Base-by-base conservation (phyloP, 2,329 filamentous ascomycete species). In the Beauveria bassiana region DNA sequence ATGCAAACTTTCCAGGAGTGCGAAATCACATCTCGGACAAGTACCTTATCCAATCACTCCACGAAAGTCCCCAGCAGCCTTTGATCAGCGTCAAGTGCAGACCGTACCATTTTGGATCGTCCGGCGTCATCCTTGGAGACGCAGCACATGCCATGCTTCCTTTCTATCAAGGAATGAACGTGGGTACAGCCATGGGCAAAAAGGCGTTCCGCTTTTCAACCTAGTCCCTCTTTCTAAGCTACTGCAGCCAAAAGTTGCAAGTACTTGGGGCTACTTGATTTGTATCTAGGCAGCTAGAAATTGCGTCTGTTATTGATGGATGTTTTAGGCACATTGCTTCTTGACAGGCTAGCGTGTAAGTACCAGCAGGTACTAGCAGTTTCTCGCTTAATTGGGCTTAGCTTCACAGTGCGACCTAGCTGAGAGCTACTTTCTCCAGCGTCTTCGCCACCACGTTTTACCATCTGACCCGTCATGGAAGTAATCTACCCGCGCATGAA, bases 81-180 rank as follows among this genome's bases (percentile, higher is more conserved):
- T 80, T 99, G 5, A 95, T 99, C 71, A 95, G 85, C 71, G 89
- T 99, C 70, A 98, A 96, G 75, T 97, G 93, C 77, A 83, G 83
- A n/a, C 95, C 95, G 0, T 90, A 98, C 74, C 91, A 96, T 77
- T 91, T 85, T 76, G 80, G 77, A 54, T 85, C 86, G 28, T 89
- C 86, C 1, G 91, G 83, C 38, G 91, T 96, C 63, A 90, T 99
- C 53, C 72, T 99, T 40, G 95, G 95, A 62, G 95, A 99, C 71
- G 92, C 95, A 6, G 93, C 95, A 0, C 95, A 99, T 72, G 95
- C 95, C 61, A 97, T 99, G 87, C 92, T 98, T 0, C 95, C 95
- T 0, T 99, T 99, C 75, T 99, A 98, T 73, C 95, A 99, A 73
- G 95, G 95, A 45, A 96, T 99, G 87, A 99, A 99, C 70, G 89